These are phyloP conservation scores for Leccinum boreale DNA, from an alignment of 768 basidiomycete genomes.

Conservation along the genomic window DNA sequence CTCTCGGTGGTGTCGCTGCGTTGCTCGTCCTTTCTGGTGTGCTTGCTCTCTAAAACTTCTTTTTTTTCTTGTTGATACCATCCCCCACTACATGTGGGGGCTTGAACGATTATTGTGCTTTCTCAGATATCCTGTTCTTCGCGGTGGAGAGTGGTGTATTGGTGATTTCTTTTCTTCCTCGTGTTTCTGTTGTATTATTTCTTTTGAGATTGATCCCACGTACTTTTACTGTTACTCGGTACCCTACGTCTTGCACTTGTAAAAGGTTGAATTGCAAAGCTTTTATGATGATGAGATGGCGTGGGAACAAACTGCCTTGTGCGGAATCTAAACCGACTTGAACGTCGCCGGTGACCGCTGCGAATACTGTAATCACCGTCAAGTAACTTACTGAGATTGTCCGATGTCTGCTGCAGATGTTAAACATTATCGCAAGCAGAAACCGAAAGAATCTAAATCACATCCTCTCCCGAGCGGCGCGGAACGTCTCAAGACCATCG, in stretches of 20 bases:
- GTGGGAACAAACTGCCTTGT: slow-evolving; percentile 1
- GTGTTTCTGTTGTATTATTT: slow-evolving; percentile 21
- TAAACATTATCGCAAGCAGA: slow-evolving; percentile 24
- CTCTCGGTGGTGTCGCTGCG: slow-evolving; percentile 19
- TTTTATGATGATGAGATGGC: background rate
- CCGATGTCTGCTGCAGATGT: slow-evolving; percentile 17
- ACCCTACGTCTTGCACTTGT: background rate
- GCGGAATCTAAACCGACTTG: background rate
- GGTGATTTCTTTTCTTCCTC: background rate
- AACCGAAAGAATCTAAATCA: slow-evolving; percentile 32
- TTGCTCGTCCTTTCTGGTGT: slow-evolving; percentile 22
- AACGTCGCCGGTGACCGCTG: too few species aligned
- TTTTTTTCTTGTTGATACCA: slow-evolving; percentile 1
- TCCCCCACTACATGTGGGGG: background rate
- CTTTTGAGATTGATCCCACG: background rate
- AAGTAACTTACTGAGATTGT: background rate
- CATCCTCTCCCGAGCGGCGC: slow-evolving; percentile 29
- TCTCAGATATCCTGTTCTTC: background rate
- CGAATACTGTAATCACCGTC: too few species aligned
- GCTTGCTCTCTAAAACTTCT: slow-evolving; percentile 15
- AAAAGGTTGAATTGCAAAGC: background rate
- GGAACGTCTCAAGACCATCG: slow-evolving; percentile 81
- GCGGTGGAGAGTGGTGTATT: slow-evolving; percentile 5
- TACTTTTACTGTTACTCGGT: too few species aligned
- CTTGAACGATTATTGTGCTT: slow-evolving; percentile 7